These are phyloP conservation scores for Dactylellina haptotyla DNA, from an alignment of 2,329 filamentous ascomycete genomes.

Conservation along the genomic window DNA sequence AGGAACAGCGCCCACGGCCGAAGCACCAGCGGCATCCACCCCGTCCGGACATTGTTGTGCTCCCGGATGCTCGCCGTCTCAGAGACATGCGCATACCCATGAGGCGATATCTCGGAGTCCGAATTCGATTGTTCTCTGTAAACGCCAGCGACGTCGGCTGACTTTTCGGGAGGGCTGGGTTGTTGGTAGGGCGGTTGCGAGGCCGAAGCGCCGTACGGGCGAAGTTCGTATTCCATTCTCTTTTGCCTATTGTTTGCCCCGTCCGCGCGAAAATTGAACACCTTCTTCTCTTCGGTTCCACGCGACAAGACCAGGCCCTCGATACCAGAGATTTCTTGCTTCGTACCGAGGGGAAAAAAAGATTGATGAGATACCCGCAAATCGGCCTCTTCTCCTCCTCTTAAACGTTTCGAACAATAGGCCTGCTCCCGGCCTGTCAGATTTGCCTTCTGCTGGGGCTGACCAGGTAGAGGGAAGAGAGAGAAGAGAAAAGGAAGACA, in stretches of 20 bases:
- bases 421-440: too few species aligned
- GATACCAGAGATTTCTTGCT: background rate
- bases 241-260: background rate
- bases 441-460: too few species aligned
- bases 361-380: background rate
- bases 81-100: constrained; percentile 24
- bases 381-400: background rate
- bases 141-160: constrained; percentile 18
- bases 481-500: too few species aligned
- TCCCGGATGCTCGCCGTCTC: constrained; percentile 20
- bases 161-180: constrained; percentile 22
- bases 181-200: background rate
- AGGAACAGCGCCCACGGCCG: constrained; percentile 39
- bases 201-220: background rate
- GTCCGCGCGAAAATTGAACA: constrained; percentile 4
- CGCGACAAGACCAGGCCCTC: background rate
- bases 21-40: constrained; percentile 45
- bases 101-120: constrained; percentile 20
- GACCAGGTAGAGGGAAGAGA: too few species aligned
- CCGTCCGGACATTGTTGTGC: constrained; percentile 35
- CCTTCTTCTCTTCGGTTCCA: background rate
- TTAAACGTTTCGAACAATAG: background rate
- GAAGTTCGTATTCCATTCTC: constrained; percentile 49
- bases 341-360: background rate
- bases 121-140: constrained; percentile 9